A percentile compares a stretch with the other conserved stretches of the same genome.
Conservation (phyloP, 225 moss, liverwort and hornwort species). For the Polytrichum formosum region DNA sequence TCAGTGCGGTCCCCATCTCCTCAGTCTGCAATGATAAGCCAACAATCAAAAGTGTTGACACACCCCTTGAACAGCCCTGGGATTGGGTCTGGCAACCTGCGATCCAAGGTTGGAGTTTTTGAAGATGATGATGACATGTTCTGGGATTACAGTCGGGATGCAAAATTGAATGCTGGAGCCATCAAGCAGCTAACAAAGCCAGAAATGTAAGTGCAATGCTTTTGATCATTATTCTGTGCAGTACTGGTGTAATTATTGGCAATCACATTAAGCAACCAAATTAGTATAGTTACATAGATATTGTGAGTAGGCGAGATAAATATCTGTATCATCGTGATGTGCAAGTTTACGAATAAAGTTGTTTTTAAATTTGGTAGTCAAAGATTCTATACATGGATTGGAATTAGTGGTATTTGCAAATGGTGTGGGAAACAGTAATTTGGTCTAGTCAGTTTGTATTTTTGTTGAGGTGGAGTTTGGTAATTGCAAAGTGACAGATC, state of each 20-base stretch:
- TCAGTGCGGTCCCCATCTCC: constrained; percentile 42
- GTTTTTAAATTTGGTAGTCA: too few relatives aligned
- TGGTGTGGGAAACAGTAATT: too few relatives aligned
- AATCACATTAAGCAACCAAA: too few relatives aligned
- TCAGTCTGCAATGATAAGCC: constrained; percentile 17
- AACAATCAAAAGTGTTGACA: constrained; percentile 30
- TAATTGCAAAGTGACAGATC: background rate
- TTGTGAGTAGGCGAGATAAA: too few relatives aligned
- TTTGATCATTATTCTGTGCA: too few relatives aligned
- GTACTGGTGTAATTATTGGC: too few relatives aligned
- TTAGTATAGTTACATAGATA: too few relatives aligned
- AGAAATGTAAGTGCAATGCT: constrained; percentile 41
- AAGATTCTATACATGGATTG: too few relatives aligned
- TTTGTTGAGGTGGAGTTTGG: background rate
- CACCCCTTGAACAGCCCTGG: constrained; percentile 21
- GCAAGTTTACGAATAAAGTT: too few relatives aligned
- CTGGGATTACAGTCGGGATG: constrained; percentile 71
- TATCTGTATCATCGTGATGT: too few relatives aligned
- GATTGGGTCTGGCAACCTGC: constrained; percentile 34
- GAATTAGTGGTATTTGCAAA: too few relatives aligned
- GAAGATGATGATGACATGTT: constrained; percentile 68
- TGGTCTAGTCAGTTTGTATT: too few relatives aligned
- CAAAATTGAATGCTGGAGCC: constrained; percentile 46
- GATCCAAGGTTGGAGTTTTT: constrained; percentile 87
- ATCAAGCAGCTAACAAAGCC: constrained; percentile 57